A percentile compares a stretch with the other conserved stretches of the same genome.
These are phyloP conservation scores for Xylariaceae sp. DNA, from an alignment of 2,329 filamentous ascomycete genomes.

Conservation along the genomic window DNA sequence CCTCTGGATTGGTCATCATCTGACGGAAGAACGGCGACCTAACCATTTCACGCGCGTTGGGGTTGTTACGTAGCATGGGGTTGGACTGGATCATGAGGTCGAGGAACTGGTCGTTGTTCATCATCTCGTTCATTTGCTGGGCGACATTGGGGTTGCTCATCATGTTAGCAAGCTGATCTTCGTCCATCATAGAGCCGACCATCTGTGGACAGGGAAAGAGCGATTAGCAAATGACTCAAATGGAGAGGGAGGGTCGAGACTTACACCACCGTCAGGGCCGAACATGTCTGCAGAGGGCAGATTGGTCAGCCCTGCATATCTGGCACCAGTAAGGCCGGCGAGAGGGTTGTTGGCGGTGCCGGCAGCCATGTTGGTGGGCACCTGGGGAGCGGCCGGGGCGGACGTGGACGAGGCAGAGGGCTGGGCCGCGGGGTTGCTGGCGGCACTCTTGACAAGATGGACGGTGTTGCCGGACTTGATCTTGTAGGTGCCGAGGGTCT, in stretches of 20 bases:
- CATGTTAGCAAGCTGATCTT: constrained; percentile 79
- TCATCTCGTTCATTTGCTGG: constrained; percentile 86
- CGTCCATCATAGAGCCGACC: constrained; percentile 73
- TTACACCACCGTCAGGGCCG: constrained; percentile 88
- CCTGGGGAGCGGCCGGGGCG: constrained; percentile 50
- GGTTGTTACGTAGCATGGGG: constrained; percentile 49
- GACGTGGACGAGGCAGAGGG: constrained; percentile 39
- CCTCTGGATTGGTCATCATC: constrained; percentile 89
- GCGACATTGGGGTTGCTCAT: constrained; percentile 84
- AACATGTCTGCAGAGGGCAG: constrained; percentile 86
- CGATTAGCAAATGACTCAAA: not conserved
- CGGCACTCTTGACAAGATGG: constrained; percentile 93
- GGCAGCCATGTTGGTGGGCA: constrained; percentile 74
- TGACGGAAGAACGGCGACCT: constrained; percentile 83
- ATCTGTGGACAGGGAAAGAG: constrained; percentile 53
- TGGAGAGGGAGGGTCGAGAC: constrained; percentile 34
- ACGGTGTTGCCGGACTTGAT: constrained; percentile 95
- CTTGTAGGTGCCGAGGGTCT: constrained; percentile 81
- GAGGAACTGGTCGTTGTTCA: constrained; percentile 91
- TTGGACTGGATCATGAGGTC: constrained; percentile 94
- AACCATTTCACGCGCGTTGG: constrained; percentile 77
- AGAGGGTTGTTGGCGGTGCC: constrained; percentile 85
- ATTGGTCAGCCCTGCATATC: constrained; percentile 88
- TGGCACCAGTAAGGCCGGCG: constrained; percentile 83
- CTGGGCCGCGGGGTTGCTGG: constrained; percentile 65